These are phyloP conservation scores for Talaromyces ruber DNA, from an alignment of 495 filamentous ascomycete species.

Conservation along the genomic window DNA sequence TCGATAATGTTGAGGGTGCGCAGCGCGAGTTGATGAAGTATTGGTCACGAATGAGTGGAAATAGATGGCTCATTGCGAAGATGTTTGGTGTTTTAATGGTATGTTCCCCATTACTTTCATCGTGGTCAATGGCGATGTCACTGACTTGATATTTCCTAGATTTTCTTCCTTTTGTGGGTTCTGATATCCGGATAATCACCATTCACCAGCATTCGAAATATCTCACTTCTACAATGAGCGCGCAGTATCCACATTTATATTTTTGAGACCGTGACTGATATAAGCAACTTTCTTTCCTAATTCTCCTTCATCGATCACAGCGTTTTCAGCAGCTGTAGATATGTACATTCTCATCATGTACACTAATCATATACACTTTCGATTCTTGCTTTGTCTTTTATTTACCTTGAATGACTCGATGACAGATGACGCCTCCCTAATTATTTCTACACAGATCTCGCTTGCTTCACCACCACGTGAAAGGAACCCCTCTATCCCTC, in stretches of 20 bases:
- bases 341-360: not conserved
- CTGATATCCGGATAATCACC: constrained; percentile 41
- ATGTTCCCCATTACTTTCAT: constrained; percentile 11
- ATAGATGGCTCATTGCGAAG: constrained; percentile 95
- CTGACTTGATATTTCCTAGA: constrained; percentile 15
- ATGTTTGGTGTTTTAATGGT: constrained; percentile 93
- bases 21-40: constrained; percentile 92
- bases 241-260: not conserved
- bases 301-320: not conserved
- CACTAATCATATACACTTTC: not conserved
- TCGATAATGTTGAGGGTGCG: constrained; percentile 93
- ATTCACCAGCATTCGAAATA: not conserved
- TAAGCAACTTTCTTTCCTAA: not conserved
- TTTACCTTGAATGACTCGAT: not conserved
- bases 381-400: not conserved
- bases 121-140: not conserved
- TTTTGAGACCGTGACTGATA: not conserved
- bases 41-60: constrained; percentile 86
- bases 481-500: not conserved
- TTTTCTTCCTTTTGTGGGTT: constrained; percentile 54
- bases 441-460: not conserved
- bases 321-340: not conserved
- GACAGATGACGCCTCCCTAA: not conserved
- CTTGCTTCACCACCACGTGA: not conserved
- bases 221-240: too few species aligned